These are phyloP conservation scores for Takashimella koratensis DNA, from an alignment of 1,284 basidiomycete species.

Conservation along the genomic window DNA sequence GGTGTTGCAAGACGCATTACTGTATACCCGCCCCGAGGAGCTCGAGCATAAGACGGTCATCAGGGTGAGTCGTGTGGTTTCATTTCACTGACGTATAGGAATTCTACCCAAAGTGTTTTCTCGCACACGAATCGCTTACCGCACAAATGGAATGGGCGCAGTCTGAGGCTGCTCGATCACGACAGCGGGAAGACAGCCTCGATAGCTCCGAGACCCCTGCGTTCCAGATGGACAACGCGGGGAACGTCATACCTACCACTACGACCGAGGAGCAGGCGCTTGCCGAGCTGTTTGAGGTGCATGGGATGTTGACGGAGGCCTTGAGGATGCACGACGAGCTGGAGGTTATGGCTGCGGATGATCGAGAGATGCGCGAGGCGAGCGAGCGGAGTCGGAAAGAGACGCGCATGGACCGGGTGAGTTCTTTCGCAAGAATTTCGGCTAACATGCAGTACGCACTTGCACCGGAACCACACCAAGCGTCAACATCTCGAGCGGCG, in stretches of 20 bases:
- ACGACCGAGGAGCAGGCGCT: constrained; percentile 40
- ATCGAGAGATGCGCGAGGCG: constrained; percentile 39
- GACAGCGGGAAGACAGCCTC: constrained; percentile 20
- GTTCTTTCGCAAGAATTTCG: constrained; percentile 10
- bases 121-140: constrained; percentile 45
- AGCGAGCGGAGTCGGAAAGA: constrained; percentile 48
- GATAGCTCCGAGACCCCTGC: constrained; percentile 1
- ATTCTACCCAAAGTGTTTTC: constrained; percentile 46
- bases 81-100: constrained; percentile 36
- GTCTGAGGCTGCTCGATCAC: constrained; percentile 45
- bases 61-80: constrained; percentile 33
- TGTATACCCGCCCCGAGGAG: constrained; percentile 35
- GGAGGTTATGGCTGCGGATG: constrained; percentile 34
- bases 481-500: constrained; percentile 36
- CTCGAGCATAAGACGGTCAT: constrained; percentile 35
- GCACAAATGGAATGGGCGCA: constrained; percentile 52
- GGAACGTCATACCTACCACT: too few species aligned
- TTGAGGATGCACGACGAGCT: constrained; percentile 45
- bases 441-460: constrained; percentile 1
- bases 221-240: too few species aligned
- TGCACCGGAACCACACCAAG: neutral
- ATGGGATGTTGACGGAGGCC: constrained; percentile 33
- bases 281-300: constrained; percentile 40
- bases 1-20: constrained; percentile 37
- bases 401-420: constrained; percentile 40